Evolutionary conservation across 1,139 yeast species (phyloP).

Genomic region (Candida tropicalis): DNA sequence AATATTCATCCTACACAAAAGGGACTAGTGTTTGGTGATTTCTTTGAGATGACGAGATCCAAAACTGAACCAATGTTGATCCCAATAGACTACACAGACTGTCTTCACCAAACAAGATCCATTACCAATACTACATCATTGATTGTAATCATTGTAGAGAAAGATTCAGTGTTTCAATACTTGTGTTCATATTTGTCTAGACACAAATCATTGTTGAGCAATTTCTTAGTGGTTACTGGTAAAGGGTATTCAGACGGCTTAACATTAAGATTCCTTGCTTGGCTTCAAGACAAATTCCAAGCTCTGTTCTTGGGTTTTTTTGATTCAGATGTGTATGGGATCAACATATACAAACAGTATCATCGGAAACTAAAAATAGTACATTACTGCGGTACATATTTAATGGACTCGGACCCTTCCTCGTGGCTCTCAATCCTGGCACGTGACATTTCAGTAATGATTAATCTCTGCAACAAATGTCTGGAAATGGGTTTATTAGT

Average conservation of each 20-base stretch:
- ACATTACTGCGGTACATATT: constrained; percentile 28
- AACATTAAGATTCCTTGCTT: constrained; percentile 26
- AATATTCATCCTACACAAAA: constrained; percentile 63
- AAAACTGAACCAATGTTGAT: constrained; percentile 28
- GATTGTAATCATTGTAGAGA: constrained; percentile 59
- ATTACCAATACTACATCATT: not conserved
- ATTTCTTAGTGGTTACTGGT: constrained; percentile 52
- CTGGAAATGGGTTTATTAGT: constrained; percentile 9
- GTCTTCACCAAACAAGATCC: not conserved
- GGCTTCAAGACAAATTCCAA: constrained; percentile 16
- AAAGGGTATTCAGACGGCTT: constrained; percentile 64
- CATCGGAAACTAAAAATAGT: constrained; percentile 15
- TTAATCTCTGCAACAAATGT: constrained; percentile 23
- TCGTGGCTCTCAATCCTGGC: constrained; percentile 31
- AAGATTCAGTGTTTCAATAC: constrained; percentile 55
- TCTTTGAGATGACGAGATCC: constrained; percentile 8
- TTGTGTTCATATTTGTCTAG: constrained; percentile 26
- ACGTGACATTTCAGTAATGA: constrained; percentile 39
- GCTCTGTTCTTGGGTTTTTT: constrained; percentile 34
- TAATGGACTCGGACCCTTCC: constrained; percentile 42
- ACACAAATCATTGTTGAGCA: constrained; percentile 8
- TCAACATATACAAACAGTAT: constrained; percentile 53
- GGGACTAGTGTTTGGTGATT: constrained; percentile 55
- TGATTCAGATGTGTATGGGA: constrained; percentile 72
- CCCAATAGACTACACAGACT: constrained; percentile 20